Evolutionary conservation across 2,329 filamentous ascomycete genomes (phyloP).

Genomic region (Colletotrichum spinosum): DNA sequence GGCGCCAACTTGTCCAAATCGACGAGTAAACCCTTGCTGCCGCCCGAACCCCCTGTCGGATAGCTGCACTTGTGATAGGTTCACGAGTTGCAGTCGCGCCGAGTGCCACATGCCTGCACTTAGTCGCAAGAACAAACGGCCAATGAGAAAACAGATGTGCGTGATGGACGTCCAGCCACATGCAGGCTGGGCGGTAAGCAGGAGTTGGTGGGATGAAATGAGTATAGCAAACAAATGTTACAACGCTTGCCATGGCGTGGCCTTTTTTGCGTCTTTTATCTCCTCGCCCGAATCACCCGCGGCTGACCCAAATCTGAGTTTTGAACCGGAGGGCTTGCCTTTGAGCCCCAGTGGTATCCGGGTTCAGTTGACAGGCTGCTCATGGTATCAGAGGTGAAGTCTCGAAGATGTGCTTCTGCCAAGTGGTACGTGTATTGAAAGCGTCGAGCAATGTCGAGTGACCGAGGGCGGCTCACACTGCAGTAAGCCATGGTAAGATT

Average conservation of each 20-base stretch:
- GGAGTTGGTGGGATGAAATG: constrained; percentile 21
- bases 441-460: constrained; percentile 6
- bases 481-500: no score
- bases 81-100: constrained; percentile 26
- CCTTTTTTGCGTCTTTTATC: constrained; percentile 8
- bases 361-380: background rate
- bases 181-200: constrained; percentile 60
- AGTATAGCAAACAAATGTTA: constrained; percentile 14
- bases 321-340: background rate
- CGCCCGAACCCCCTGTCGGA: constrained; percentile 37
- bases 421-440: background rate
- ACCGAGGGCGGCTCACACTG: background rate
- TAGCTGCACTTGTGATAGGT: constrained; percentile 45
- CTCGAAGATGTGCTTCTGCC: background rate
- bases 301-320: background rate
- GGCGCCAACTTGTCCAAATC: constrained; percentile 34
- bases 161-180: constrained; percentile 55
- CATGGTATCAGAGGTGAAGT: background rate
- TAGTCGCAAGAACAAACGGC: constrained; percentile 41
- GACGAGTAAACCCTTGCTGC: constrained; percentile 44
- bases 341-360: no score
- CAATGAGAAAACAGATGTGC: constrained; percentile 51
- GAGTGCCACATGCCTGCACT: constrained; percentile 40
- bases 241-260: constrained; percentile 33
- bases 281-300: constrained; percentile 17